Conservation (phyloP, 2,329 filamentous ascomycete genomes). For the Fusarium lyarnte region DNA sequence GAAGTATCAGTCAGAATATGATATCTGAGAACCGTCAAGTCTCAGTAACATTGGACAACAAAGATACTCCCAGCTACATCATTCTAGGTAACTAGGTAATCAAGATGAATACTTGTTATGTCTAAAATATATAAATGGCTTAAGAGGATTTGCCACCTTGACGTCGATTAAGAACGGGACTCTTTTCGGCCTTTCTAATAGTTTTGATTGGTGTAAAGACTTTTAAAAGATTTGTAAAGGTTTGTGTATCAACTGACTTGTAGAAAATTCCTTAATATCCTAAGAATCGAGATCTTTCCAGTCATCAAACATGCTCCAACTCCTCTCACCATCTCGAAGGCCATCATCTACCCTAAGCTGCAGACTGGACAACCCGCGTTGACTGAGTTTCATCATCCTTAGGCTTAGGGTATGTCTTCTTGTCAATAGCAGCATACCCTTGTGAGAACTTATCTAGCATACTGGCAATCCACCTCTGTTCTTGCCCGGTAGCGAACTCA, state of each 20-base stretch:
- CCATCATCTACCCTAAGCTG: neutral
- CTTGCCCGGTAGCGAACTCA: conserved; percentile 49
- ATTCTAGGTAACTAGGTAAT: neutral
- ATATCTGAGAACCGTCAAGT: neutral
- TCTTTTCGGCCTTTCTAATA: neutral
- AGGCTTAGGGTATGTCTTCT: conserved; percentile 41
- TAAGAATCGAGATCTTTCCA: neutral
- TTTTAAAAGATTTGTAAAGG: neutral
- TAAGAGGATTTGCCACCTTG: neutral
- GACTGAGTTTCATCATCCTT: conserved; percentile 20
- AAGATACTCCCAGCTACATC: neutral
- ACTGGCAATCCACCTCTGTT: conserved; percentile 48
- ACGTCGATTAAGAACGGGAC: too few species aligned
- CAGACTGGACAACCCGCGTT: neutral
- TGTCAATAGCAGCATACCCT: conserved; percentile 49
- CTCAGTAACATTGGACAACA: neutral
- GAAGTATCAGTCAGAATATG: neutral
- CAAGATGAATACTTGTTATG: neutral
- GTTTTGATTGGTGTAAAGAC: neutral
- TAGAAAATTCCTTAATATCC: neutral
- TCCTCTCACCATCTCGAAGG: neutral
- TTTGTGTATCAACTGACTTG: neutral
- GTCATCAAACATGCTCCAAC: neutral
- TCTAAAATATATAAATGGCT: neutral
- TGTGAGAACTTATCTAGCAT: conserved; percentile 46